A percentile compares a stretch with the other conserved stretches of the same genome.
Evolutionary conservation across 192 early-diverging fungal species (phyloP).

Genomic region (Oehlia diaphana): DNA sequence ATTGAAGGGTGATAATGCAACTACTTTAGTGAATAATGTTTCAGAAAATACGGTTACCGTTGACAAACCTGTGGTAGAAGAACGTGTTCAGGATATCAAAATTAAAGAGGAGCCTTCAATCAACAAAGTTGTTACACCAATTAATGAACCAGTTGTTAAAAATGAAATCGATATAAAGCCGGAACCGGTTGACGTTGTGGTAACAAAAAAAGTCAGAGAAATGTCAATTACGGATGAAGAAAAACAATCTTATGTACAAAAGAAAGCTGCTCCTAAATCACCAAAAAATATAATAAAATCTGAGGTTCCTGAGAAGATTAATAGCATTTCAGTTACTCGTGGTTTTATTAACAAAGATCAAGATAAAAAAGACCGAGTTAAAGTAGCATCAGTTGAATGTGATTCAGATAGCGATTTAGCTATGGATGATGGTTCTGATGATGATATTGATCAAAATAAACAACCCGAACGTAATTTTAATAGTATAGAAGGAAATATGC

Average conservation of each 20-base stretch:
- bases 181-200: not conserved
- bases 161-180: not conserved
- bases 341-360: not conserved
- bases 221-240: not conserved
- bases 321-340: not conserved
- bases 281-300: not conserved
- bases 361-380: not conserved
- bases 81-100: not conserved
- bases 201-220: not conserved
- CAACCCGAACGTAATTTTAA: not conserved
- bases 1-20: not conserved
- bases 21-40: too few species aligned
- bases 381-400: not conserved
- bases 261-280: not conserved
- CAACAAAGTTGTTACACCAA: slow-evolving; percentile 34
- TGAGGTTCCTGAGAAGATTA: not conserved
- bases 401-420: slow-evolving; percentile 16
- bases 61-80: not conserved
- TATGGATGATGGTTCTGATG: slow-evolving; percentile 31
- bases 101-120: slow-evolving; percentile 29
- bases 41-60: not conserved
- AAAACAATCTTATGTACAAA: not conserved
- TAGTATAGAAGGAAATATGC: not conserved
- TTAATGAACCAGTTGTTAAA: slow-evolving; percentile 4
- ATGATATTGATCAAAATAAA: slow-evolving; percentile 1